Evolutionary conservation across 2,329 filamentous ascomycete genomes (phyloP).

Genomic region (Setomelanomma holmii): DNA sequence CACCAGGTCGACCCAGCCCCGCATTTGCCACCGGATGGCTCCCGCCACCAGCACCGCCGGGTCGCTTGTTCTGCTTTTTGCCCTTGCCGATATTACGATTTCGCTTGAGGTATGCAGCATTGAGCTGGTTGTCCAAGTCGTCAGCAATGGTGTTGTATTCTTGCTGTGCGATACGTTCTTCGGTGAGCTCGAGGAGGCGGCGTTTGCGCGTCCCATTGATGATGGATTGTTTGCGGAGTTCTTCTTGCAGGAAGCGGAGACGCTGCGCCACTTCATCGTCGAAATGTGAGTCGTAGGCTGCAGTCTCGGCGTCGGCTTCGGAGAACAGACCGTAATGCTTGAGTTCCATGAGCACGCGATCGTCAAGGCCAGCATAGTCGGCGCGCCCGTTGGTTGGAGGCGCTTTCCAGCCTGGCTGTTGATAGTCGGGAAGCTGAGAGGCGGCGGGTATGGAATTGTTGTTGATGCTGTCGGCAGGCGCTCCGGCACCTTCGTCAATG

Average conservation of each 20-base stretch:
- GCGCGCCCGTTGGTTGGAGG: slow-evolving; percentile 72
- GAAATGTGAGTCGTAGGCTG: slow-evolving; percentile 86
- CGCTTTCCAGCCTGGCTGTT: slow-evolving; percentile 79
- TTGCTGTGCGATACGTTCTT: slow-evolving; percentile 93
- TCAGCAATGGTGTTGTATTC: slow-evolving; percentile 97
- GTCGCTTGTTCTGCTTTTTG: slow-evolving; percentile 82
- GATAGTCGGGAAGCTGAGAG: slow-evolving; percentile 79
- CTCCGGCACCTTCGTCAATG: slow-evolving; percentile 54
- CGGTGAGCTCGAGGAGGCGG: slow-evolving; percentile 82
- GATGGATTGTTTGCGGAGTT: slow-evolving; percentile 82
- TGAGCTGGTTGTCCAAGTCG: slow-evolving; percentile 92
- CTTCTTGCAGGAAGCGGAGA: slow-evolving; percentile 81
- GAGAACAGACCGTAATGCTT: slow-evolving; percentile 88
- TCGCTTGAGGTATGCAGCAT: slow-evolving; percentile 93
- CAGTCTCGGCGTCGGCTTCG: slow-evolving; percentile 69
- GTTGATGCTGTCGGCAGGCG: slow-evolving; percentile 44
- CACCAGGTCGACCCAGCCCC: slow-evolving; percentile 59
- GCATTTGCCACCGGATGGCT: slow-evolving; percentile 60
- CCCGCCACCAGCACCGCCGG: slow-evolving; percentile 76
- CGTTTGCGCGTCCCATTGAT: slow-evolving; percentile 91
- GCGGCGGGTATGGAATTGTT: slow-evolving; percentile 66
- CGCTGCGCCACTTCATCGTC: slow-evolving; percentile 95
- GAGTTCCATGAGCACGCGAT: slow-evolving; percentile 89
- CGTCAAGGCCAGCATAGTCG: slow-evolving; percentile 86
- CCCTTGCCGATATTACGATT: slow-evolving; percentile 93